Base-by-base conservation (phyloP, 768 basidiomycete genomes). In the Coprinellus aureogranulatus region DNA sequence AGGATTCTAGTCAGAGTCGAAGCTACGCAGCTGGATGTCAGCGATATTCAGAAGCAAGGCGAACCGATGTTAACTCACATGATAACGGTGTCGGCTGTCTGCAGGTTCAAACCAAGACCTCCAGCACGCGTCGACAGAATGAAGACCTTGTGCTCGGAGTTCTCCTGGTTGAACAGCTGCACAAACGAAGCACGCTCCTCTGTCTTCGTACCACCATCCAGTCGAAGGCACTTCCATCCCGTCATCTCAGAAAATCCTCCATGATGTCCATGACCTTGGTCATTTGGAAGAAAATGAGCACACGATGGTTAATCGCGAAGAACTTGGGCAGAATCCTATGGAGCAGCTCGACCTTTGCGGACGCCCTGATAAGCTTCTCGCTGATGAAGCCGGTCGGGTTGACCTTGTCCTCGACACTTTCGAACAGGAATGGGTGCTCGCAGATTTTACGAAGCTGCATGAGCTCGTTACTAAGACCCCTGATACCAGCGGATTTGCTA, bases 241-340 rank as follows among this genome's bases (percentile, higher is more conserved):
- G 87, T 85, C 81, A 88, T 87, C 69, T 91, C 67, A 97, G 74
- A 67, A 94, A 98, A 66, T 98, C 95, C 65, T 93, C 92, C 86
- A 96, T 93, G 69, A 97, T 94, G 61, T 96, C 92, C 95, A 98
- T 97, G 65, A 98, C 93, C 67, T 94, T 92, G 16, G 95, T 98
- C 97, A 98, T 98, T 74, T 99, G 97, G 87, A 98, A 98, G 85
- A 99, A 98, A 65, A 99, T 98, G 56, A 99, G 85, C 67, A 92
- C 92, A 68, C 95, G 86, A 76, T 98, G 97, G 3, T 89, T 90
- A 6, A 91, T 93, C 4, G 83, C 74, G 65, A 98, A 98, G 65
- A 99, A 89, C 71, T 98, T 98, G 48, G 97, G 97, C 25, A 99
- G 80, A 62, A 98, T 86, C 44, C 94, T 86, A 62, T 88, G 88